A percentile compares a stretch with the other conserved stretches of the same genome.
Evolutionary conservation across 1,284 basidiomycete species (phyloP).

Genomic region (Kwoniella shivajii): DNA sequence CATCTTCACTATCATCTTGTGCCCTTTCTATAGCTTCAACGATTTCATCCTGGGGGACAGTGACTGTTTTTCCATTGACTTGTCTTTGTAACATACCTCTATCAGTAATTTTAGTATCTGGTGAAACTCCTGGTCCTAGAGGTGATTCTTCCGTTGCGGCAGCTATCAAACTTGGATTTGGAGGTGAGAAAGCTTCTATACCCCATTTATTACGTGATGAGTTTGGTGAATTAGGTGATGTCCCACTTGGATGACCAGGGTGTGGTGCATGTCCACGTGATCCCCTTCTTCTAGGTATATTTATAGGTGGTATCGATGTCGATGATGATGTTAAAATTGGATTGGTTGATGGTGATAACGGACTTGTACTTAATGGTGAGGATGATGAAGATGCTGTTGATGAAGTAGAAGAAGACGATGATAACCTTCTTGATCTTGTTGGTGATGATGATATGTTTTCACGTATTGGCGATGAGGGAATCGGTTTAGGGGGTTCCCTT

Average conservation of each 20-base stretch:
- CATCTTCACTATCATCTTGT: constrained; percentile 27
- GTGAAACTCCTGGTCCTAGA: constrained; percentile 50
- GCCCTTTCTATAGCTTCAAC: constrained; percentile 39
- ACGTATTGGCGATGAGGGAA: too few relatives aligned
- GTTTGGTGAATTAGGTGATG: background rate
- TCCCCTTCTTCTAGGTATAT: constrained; percentile 6
- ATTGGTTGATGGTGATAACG: too few relatives aligned
- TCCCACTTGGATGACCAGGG: constrained; percentile 16
- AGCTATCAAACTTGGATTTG: constrained; percentile 38
- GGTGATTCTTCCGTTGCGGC: constrained; percentile 41
- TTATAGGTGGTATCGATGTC: constrained; percentile 4
- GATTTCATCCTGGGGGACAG: constrained; percentile 52
- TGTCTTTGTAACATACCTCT: constrained; percentile 46
- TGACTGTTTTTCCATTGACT: constrained; percentile 40
- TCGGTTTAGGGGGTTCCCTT: too few relatives aligned
- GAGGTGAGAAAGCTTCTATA: constrained; percentile 39
- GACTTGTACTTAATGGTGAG: background rate
- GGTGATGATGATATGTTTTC: too few relatives aligned
- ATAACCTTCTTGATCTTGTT: background rate
- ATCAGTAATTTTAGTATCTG: constrained; percentile 36
- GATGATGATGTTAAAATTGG: too few relatives aligned
- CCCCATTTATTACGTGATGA: constrained; percentile 5
- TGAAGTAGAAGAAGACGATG: background rate
- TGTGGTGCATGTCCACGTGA: constrained; percentile 12
- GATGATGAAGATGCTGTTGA: background rate